Conservation (phyloP, 2,329 filamentous ascomycete genomes). For the Hymenoscyphus fructigenus region DNA sequence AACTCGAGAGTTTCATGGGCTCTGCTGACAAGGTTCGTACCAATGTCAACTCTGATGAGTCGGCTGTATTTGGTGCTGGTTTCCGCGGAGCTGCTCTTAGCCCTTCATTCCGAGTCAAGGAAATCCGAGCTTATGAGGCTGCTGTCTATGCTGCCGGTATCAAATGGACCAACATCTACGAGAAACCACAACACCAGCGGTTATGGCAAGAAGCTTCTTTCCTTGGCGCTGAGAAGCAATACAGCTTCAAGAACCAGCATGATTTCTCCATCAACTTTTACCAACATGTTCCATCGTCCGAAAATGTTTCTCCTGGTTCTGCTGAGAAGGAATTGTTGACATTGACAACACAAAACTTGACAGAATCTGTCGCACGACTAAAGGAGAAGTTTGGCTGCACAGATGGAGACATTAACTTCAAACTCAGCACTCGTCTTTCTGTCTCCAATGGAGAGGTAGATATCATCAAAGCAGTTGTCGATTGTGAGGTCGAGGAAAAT, state of each 20-base stretch:
- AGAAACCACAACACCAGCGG: conserved; percentile 73
- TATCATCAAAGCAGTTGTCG: conserved; percentile 71
- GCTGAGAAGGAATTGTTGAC: conserved; percentile 62
- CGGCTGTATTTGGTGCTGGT: conserved; percentile 91
- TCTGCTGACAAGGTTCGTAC: conserved; percentile 77
- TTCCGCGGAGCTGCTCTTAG: conserved; percentile 92
- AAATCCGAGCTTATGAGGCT: conserved; percentile 81
- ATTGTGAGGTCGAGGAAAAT: conserved; percentile 75
- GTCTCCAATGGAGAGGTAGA: conserved; percentile 77
- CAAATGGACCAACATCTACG: conserved; percentile 68
- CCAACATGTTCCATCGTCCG: conserved; percentile 61
- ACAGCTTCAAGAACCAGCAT: conserved; percentile 77
- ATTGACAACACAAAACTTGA: conserved; percentile 81
- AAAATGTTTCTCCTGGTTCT: conserved; percentile 42
- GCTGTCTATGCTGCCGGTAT: conserved; percentile 72
- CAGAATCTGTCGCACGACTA: conserved; percentile 74
- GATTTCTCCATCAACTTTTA: conserved; percentile 81
- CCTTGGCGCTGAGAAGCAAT: conserved; percentile 76
- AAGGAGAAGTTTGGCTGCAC: conserved; percentile 73
- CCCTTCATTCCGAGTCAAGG: conserved; percentile 96
- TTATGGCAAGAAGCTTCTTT: conserved; percentile 78
- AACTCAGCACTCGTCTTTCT: conserved; percentile 72
- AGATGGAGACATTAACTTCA: conserved; percentile 74
- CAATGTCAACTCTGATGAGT: conserved; percentile 96
- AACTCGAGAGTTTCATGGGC: conserved; percentile 74